Conservation (phyloP, 805 yeast species). For the Metschnikowia lunata region DNA sequence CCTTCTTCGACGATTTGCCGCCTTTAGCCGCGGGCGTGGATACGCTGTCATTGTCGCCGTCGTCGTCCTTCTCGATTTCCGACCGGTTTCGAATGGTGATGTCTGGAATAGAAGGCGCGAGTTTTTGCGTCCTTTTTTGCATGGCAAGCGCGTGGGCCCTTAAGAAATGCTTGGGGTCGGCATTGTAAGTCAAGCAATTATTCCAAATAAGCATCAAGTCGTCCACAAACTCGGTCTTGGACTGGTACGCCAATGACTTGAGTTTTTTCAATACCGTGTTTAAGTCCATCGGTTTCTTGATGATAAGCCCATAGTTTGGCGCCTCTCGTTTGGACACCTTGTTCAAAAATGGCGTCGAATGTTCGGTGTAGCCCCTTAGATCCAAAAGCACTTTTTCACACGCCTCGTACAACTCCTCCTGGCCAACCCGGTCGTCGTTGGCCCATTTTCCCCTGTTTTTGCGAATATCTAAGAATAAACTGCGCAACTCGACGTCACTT, state of each 20-base stretch:
- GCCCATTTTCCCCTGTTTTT: conserved; percentile 98
- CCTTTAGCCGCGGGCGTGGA: conserved; percentile 22
- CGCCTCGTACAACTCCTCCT: conserved; percentile 95
- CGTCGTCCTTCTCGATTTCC: conserved; percentile 66
- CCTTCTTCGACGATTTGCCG: conserved; percentile 38
- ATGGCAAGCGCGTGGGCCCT: conserved; percentile 92
- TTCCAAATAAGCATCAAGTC: conserved; percentile 94
- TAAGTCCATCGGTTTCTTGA: conserved; percentile 93
- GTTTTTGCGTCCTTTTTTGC: conserved; percentile 79
- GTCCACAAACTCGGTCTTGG: conserved; percentile 88
- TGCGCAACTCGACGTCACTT: conserved; percentile 78
- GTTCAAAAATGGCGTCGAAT: conserved; percentile 91
- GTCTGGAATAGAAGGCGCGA: conserved; percentile 86
- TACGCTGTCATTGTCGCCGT: conserved; percentile 20
- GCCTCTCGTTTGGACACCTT: conserved; percentile 98
- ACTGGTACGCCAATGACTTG: conserved; percentile 73
- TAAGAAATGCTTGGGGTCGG: conserved; percentile 89
- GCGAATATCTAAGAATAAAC: conserved; percentile 84
- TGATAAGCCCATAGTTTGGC: conserved; percentile 87
- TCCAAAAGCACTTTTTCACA: conserved; percentile 94
- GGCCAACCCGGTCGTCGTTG: conserved; percentile 90
- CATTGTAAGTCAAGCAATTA: conserved; percentile 86
- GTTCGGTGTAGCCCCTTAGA: conserved; percentile 87
- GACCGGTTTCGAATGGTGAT: conserved; percentile 69
- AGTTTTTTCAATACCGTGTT: conserved; percentile 91